phyloP scores from a whole-genome alignment of 106 monocot genomes.

The Iris macrosiphon region DNA sequence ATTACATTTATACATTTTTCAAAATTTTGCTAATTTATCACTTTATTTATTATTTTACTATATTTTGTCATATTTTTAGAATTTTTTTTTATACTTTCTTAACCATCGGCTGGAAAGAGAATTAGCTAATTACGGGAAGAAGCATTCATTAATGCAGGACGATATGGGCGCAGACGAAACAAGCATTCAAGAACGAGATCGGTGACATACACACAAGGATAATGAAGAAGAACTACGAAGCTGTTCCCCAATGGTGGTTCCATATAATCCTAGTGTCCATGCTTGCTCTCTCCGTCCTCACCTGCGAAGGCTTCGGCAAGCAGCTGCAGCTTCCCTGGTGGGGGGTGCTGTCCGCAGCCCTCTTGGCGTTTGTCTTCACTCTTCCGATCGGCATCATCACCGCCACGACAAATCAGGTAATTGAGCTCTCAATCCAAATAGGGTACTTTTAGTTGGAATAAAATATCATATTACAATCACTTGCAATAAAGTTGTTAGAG shows the following conservation, averaged over 20 bases:
- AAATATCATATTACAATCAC: too few relatives aligned
- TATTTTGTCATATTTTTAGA: too few relatives aligned
- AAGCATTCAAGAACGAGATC: conserved; percentile 2
- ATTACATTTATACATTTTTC: too few relatives aligned
- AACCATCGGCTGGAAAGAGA: too few relatives aligned
- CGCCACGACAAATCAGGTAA: conserved; percentile 31
- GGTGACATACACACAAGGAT: conserved; percentile 38
- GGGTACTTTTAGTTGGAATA: too few relatives aligned
- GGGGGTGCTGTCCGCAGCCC: conserved; percentile 29
- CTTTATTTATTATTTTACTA: too few relatives aligned
- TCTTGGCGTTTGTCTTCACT: conserved; percentile 24
- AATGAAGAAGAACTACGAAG: conserved; percentile 47
- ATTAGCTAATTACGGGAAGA: too few relatives aligned
- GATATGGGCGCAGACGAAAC: conserved; percentile 30
- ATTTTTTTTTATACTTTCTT: too few relatives aligned
- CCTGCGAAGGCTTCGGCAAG: conserved; percentile 30
- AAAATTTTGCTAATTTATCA: too few relatives aligned
- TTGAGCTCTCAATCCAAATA: too few relatives aligned
- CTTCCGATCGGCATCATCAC: conserved; percentile 29
- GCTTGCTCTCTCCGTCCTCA: conserved; percentile 18
- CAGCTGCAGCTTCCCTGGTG: conserved; percentile 52
- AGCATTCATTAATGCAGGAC: conserved; percentile 4
- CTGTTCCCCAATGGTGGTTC: conserved; percentile 52
- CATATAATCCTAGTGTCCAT: conserved; percentile 23
- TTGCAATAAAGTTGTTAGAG: too few relatives aligned